A percentile compares a stretch with the other conserved stretches of the same genome.
phyloP scores from a whole-genome alignment of 2,329 filamentous ascomycete genomes.

The Penicillium griseofulvum region DNA sequence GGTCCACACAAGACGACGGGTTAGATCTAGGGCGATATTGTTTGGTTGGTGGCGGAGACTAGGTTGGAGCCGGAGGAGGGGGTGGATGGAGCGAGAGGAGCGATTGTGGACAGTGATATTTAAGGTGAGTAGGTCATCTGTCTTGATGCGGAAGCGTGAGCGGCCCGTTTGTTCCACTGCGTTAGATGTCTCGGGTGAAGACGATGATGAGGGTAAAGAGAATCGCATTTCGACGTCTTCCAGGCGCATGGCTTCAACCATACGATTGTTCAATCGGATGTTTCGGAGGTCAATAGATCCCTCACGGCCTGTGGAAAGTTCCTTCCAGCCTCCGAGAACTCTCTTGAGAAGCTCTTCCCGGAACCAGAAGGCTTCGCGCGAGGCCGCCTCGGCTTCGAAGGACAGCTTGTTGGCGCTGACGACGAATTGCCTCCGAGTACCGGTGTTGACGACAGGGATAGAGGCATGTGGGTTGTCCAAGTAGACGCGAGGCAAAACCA shows the following conservation, averaged over 20 bases:
- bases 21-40: conserved; percentile 73
- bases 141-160: conserved; percentile 48
- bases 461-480: conserved; percentile 72
- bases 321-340: conserved; percentile 70
- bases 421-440: conserved; percentile 87
- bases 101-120: conserved; percentile 73
- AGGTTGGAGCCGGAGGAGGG: conserved; percentile 73
- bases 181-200: conserved; percentile 20
- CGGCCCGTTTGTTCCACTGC: conserved; percentile 42
- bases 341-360: conserved; percentile 73
- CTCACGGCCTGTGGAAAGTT: conserved; percentile 55
- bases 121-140: conserved; percentile 68
- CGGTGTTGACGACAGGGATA: conserved; percentile 76
- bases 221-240: conserved; percentile 72
- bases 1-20: conserved; percentile 79
- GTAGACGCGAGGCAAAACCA: conserved; percentile 73
- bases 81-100: conserved; percentile 63
- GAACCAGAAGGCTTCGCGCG: conserved; percentile 87
- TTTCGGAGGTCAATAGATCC: conserved; percentile 75
- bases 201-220: conserved; percentile 35
- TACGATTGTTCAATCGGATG: conserved; percentile 69
- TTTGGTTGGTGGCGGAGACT: conserved; percentile 70
- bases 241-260: conserved; percentile 79
- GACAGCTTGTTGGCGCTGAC: conserved; percentile 77
- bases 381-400: conserved; percentile 73